phyloP scores from a whole-genome alignment of 2,329 filamentous ascomycete species.

The Lecanicillium sp. region DNA sequence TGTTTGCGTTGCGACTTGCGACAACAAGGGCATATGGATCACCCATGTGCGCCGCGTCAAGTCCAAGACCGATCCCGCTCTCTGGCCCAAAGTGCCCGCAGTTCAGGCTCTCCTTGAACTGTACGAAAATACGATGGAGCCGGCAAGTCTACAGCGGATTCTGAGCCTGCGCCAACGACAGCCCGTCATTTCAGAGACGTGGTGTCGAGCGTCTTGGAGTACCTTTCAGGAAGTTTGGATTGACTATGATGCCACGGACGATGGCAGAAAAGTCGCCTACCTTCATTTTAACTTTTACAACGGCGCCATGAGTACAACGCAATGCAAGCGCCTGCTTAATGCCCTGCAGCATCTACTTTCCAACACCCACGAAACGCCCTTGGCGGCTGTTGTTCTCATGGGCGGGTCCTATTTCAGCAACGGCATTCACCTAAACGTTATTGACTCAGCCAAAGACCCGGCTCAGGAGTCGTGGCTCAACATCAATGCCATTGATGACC shows the following conservation, averaged over 20 bases:
- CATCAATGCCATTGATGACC: conserved; percentile 35
- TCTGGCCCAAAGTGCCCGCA: conserved; percentile 33
- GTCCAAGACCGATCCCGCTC: conserved; percentile 24
- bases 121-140: conserved; percentile 15
- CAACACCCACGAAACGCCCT: conserved; percentile 14
- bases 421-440: conserved; percentile 34
- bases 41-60: conserved; percentile 30
- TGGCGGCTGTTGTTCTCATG: conserved; percentile 30
- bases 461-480: conserved; percentile 32
- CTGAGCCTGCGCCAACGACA: conserved; percentile 9
- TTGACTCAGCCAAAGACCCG: conserved; percentile 28
- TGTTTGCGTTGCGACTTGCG: conserved; percentile 27
- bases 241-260: conserved; percentile 19
- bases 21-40: conserved; percentile 32
- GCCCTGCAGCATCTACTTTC: conserved; percentile 26
- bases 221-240: conserved; percentile 32
- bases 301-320: conserved; percentile 31
- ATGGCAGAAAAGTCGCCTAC: conserved; percentile 21
- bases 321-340: conserved; percentile 26
- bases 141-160: conserved; percentile 13
- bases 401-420: conserved; percentile 33
- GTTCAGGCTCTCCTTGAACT: conserved; percentile 24
- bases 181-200: conserved; percentile 15
- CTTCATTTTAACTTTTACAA: conserved; percentile 36
- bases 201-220: conserved; percentile 16